A percentile compares a stretch with the other conserved stretches of the same genome.
phyloP scores from a whole-genome alignment of 106 monocot species.

The Dendrobium huoshanense region DNA sequence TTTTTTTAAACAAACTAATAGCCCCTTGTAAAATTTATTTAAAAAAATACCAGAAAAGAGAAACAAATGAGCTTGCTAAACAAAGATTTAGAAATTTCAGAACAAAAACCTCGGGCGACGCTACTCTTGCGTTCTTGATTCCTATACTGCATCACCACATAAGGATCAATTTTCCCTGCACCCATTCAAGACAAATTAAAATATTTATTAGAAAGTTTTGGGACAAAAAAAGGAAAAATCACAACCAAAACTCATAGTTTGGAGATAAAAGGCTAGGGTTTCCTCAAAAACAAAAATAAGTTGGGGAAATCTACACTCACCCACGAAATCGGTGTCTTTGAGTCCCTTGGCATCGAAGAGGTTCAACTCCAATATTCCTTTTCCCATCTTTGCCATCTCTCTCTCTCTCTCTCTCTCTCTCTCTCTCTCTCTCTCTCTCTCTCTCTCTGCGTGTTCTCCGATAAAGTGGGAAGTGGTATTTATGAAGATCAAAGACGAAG shows the following conservation, averaged over 20 bases:
- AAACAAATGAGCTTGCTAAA: neutral
- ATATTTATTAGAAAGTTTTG: neutral
- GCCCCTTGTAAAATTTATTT: neutral
- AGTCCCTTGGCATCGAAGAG: conserved; percentile 66
- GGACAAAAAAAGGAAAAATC: neutral
- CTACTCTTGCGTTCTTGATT: conserved; percentile 61
- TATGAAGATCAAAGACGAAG: neutral
- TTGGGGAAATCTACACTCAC: conserved; percentile 3
- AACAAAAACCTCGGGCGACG: conserved; percentile 42
- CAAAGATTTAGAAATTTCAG: neutral
- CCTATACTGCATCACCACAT: conserved; percentile 59
- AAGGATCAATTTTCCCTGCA: conserved; percentile 69
- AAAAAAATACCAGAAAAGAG: neutral
- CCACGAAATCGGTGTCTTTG: conserved; percentile 26
- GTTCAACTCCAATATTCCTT: conserved; percentile 55
- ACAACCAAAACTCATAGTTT: neutral
- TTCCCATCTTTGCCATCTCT: conserved; percentile 23
- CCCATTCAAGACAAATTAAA: neutral
- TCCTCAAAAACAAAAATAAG: neutral
- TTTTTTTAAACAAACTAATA: neutral
- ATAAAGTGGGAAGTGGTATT: neutral
- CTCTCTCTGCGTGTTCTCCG: neutral
- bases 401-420: conserved; percentile 13
- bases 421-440: neutral
- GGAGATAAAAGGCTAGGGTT: neutral